Base-by-base conservation (phyloP, 75 land plant genomes). In the Pseudotsuga menziesii region DNA sequence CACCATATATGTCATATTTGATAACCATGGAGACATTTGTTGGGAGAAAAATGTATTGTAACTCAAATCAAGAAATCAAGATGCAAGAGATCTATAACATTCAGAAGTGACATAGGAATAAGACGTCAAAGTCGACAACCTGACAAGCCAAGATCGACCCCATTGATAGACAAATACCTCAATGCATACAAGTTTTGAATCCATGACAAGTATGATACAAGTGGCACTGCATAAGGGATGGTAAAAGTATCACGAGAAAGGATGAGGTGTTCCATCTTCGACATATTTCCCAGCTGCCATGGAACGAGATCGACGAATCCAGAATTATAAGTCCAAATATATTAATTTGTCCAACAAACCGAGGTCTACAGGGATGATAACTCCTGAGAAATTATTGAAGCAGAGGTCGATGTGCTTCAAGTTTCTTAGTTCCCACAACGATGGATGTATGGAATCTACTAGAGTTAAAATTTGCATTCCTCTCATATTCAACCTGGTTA, bases 381-480 rank as follows among this genome's bases (percentile, higher is more conserved):
- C 27, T 4, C 72, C 82, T 44, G 35, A 58, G 56, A 80, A 80
- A 29, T 44, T 77, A 20, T 84, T 84, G 4, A 39, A 55, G 61
- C 86, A 77, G 67, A 80, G 63, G 76, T 84, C 86, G 35, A 84
- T 39, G 61, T 77, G 32, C 29, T 56, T 3, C 39, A 84, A 72
- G 4, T 63, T 58, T 56, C 67, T 79, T 4, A 84, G 75, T 58
- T 84, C 26, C 44, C 48, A 9, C 44, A 84, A 44, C 20, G 82
- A 71, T 9, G 72, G 23, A 20, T 70, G 17, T 70, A 44, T 36
- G 72, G 48, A 44, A 39, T 41, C 6, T 5, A 0, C 39, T 4
- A 35, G 15, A n/a, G 44, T 6, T 0, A 1, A 11, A 13, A 62
- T 22, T 15, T 62, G 13, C 64, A 62, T 62, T 3, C 13, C 64